Base-by-base conservation (phyloP, 164 flowering plant species). In the grape (Vitis vinifera) region DNA sequence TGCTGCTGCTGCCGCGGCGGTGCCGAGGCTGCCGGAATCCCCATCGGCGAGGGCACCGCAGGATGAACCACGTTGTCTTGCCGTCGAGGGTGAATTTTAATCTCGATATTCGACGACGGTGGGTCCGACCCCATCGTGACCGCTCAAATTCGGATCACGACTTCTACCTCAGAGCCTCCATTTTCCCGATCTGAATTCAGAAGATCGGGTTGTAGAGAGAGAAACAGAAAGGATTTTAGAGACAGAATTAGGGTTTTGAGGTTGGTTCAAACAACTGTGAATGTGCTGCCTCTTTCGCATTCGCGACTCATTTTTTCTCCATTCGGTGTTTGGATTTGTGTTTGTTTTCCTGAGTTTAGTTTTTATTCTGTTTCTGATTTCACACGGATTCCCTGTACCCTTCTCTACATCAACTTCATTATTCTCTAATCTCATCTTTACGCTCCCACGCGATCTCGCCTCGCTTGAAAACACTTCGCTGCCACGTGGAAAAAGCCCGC, bases 31-130 rank as follows among this genome's bases (percentile, higher is more conserved):
- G 77, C 50, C 15, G 63, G 53, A 4, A 30, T 51, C 19, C 29
- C 27, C 19, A 66, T 52, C 10, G 60, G 31, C 44, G 61, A 5
- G 27, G 44, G 50, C 29, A 37, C 62, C 65, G 9, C 49, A n/a
- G 87, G 85, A 55, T 84, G 81, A 17, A 76, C 72, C 48, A 55
- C 63, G 31, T 66, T 77, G 63, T 72, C 77, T 17, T 66, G 65
- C 51, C 77, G 49, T 62, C 67, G 63, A 13, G 78, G 71, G 19
- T 73, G 78, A 68, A 65, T 70, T 69, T 77, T 78, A 68, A 64
- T 72, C 68, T 78, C 81, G 2, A 74, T 48, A 29, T 66, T 71
- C 55, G 77, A 66, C 13, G 81, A 52, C 4, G 59, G 23, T 12
- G 73, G 23, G 13, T 62, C 84, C 47, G 59, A 69, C 67, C 80